Base-by-base conservation (phyloP, 148 eudicot species). In the Rhododendron mucronatum region DNA sequence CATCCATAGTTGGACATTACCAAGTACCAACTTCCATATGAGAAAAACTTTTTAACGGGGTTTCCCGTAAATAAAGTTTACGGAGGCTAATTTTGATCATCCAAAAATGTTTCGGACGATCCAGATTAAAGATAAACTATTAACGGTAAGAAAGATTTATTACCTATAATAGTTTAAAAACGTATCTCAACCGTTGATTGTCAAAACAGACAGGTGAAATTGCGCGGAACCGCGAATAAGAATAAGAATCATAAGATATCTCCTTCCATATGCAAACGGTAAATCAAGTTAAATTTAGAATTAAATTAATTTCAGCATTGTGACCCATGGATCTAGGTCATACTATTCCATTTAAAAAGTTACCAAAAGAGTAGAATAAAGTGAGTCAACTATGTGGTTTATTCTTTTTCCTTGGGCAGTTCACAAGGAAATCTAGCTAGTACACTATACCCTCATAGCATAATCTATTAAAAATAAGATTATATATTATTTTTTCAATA, bases 391-490 rank as follows among this genome's bases (percentile, higher is more conserved):
- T 41, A 30, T 26, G 21, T 28, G 86, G 75, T 53, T 84, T 50
- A 41, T 51, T 87, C 84, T 53, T 86, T 87, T 84, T 87, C 84
- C 87, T 87, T 80, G 86, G 89, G 86, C 89, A 87, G 89, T 84
- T 84, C 87, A 87, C 81, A 84, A 57, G 87, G 81, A 71, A 39
- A 84, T 87, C 89, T 53, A 26, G 74, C 13, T 67, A 53, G 37
- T 63, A 18, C 57, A 84, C 84, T 83, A 69, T 80, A 81, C 41
- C 89, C 74, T 65, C 84, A 45, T 77, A 51, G 35, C 80, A 87
- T 83, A 87, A 23, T 65, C 71, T 3, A 65, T 23, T n/a, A 9
- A n/a, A 65, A 5, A n/a, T 65, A n/a, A n/a, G 28, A 6, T 59
- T 65, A 8, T 65, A 8, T 37, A 37, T 37, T 37, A 37, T 37